phyloP scores from a whole-genome alignment of 352 stramenopile genomes.

The Globisporangium paddicum region DNA sequence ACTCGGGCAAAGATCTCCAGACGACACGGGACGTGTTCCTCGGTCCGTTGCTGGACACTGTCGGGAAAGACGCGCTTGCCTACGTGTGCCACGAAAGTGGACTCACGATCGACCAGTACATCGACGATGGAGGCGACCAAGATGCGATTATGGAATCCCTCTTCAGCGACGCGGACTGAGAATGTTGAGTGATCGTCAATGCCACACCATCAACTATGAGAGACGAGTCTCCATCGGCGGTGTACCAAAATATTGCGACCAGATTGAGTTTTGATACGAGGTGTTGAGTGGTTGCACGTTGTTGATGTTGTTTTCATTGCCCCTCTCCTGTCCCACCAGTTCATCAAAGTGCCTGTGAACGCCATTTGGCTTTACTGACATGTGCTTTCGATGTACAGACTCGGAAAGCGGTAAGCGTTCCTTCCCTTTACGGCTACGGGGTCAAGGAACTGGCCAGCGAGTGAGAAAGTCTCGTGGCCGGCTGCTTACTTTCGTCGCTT shows the following conservation, averaged over 20 bases:
- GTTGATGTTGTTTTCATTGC: neutral
- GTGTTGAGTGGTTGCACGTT: neutral
- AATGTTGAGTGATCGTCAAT: neutral
- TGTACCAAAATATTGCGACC: neutral
- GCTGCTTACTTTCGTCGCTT: conserved; percentile 2
- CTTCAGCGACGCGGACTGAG: conserved; percentile 14
- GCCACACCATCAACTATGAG: neutral
- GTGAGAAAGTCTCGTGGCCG: neutral
- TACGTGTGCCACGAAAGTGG: conserved; percentile 77
- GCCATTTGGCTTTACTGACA: neutral
- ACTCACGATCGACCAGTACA: conserved; percentile 26
- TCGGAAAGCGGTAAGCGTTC: neutral
- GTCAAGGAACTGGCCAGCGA: neutral
- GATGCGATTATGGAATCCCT: conserved; percentile 19
- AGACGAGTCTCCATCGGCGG: neutral
- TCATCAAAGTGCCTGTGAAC: too few relatives aligned
- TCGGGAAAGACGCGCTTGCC: conserved; percentile 63
- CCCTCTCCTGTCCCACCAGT: neutral
- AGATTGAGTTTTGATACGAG: neutral
- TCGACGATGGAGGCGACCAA: conserved; percentile 14
- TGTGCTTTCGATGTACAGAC: neutral
- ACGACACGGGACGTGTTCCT: conserved; percentile 81
- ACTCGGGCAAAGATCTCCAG: conserved; percentile 66
- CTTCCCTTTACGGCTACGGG: neutral
- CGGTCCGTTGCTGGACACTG: conserved; percentile 61